Conservation (phyloP, 2,329 filamentous ascomycete species). For the Chaetomium sp. region DNA sequence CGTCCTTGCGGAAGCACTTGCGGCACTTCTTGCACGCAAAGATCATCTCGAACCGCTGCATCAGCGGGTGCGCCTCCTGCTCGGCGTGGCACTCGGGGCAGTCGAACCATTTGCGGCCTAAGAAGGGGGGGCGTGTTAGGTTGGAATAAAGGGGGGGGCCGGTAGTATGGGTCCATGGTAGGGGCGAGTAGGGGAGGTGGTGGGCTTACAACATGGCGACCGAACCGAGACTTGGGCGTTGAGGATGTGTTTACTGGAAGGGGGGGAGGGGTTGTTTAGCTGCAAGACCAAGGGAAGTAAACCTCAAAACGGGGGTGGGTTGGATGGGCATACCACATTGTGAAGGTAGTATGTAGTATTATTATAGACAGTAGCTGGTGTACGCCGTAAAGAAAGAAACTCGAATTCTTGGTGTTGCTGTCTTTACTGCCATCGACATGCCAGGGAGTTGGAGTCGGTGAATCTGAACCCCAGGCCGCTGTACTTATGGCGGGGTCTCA, state of each 20-base stretch:
- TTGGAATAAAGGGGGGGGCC: too few relatives aligned
- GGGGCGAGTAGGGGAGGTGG: neutral
- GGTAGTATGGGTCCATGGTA: constrained; percentile 5
- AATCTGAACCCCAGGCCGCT: neutral
- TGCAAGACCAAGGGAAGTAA: neutral
- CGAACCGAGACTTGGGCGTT: constrained; percentile 97
- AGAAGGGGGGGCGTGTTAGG: neutral
- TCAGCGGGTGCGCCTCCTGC: constrained; percentile 72
- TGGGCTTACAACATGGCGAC: constrained; percentile 81
- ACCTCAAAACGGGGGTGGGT: neutral
- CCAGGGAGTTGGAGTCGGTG: constrained; percentile 3
- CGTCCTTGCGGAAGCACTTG: constrained; percentile 96
- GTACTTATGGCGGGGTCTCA: neutral
- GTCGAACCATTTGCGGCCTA: constrained; percentile 97
- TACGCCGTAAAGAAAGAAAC: neutral
- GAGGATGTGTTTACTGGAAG: constrained; percentile 86
- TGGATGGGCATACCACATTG: constrained; percentile 36
- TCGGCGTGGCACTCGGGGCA: constrained; percentile 93
- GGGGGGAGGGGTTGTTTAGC: constrained; percentile 22
- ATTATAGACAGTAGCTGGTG: neutral
- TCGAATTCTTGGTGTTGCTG: neutral
- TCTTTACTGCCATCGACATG: neutral
- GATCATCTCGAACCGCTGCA: constrained; percentile 80
- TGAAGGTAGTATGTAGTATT: neutral
- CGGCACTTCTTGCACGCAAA: constrained; percentile 99